These are phyloP conservation scores for Apiotrichum gamsii DNA, from an alignment of 1,284 basidiomycete genomes.

Conservation along the genomic window DNA sequence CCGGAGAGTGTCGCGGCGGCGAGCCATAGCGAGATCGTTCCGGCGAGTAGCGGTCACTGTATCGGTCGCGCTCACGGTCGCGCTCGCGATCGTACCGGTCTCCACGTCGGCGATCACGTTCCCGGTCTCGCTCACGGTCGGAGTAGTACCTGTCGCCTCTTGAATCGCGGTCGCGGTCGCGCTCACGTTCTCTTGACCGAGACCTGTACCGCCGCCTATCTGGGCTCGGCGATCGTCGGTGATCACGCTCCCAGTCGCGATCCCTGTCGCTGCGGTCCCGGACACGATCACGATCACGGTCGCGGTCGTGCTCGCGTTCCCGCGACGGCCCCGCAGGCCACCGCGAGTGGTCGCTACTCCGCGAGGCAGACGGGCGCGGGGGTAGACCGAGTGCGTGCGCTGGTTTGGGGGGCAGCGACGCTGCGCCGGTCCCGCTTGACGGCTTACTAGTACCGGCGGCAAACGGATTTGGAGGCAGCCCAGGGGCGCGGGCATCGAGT, in stretches of 20 bases:
- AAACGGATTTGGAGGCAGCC: not conserved
- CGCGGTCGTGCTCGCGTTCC: not conserved
- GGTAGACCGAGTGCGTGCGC: not conserved
- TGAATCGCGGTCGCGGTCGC: not conserved
- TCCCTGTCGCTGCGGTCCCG: constrained; percentile 6
- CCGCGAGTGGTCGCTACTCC: not conserved
- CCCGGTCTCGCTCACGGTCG: not conserved
- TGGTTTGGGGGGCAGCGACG: not conserved
- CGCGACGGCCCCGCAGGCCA: not conserved
- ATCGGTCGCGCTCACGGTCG: not conserved
- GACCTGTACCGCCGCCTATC: not conserved
- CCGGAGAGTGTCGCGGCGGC: not conserved
- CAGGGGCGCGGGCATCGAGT: constrained; percentile 1
- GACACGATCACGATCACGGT: constrained; percentile 7
- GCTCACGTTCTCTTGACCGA: not conserved
- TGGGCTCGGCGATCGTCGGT: not conserved
- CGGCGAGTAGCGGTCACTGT: not conserved
- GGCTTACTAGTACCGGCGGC: too few species aligned
- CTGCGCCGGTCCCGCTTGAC: not conserved
- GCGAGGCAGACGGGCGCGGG: not conserved
- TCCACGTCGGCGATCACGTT: not conserved
- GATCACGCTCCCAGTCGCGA: constrained; percentile 4
- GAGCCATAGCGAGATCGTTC: not conserved
- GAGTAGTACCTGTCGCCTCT: not conserved
- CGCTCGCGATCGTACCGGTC: not conserved